Evolutionary conservation across 768 basidiomycete species (phyloP), one percentile per base, ranked within the genome.

Genomic region (Suillus fuscotomentosus): DNA sequence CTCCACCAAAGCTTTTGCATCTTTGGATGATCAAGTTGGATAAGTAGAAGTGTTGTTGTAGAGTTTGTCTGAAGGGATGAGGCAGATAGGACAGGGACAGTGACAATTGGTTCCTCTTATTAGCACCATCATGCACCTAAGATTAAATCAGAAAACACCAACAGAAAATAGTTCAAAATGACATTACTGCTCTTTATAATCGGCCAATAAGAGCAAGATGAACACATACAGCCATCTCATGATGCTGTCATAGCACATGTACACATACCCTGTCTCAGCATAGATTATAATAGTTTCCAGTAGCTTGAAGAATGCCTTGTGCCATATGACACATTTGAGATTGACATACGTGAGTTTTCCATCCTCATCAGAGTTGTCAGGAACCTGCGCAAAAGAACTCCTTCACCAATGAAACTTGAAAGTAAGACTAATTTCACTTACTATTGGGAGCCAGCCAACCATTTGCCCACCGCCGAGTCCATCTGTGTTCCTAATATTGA

Each of bases 181-280:
- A n/a, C 76, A n/a, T 24, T 74, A 82, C 81, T 78, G 76, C 70
- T 83, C 80, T 64, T 82, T 77, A 65, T 80, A 83, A 48, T 82
- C 80, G 34, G 80, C 73, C 13, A 75, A 76, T 2, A 80, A 61
- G 10, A 81, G 78, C 0, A 79, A 57, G 31, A 82, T 72, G 31
- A 76, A 54, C 11, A 78, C 80, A 60, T 69, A 82, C 0, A 83
- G 61, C 14, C 39, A 66, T 0, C 73, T 74, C 1, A 59, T 4
- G 14, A 77, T 66, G 0, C 61, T 67, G 63, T 80, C 77, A 6
- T 70, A 75, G 66, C 78, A 80, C 20, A 17, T 10, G 13, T 56
- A 34, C 8, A 38, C 24, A 14, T 50, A 65, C 2, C 78, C 78
- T 53, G 66, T 68, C 38, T 71, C 54, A 1, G 75, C 63, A 17